phyloP scores from a whole-genome alignment of 305 asterid genomes.

The Rubia tinctorum region DNA sequence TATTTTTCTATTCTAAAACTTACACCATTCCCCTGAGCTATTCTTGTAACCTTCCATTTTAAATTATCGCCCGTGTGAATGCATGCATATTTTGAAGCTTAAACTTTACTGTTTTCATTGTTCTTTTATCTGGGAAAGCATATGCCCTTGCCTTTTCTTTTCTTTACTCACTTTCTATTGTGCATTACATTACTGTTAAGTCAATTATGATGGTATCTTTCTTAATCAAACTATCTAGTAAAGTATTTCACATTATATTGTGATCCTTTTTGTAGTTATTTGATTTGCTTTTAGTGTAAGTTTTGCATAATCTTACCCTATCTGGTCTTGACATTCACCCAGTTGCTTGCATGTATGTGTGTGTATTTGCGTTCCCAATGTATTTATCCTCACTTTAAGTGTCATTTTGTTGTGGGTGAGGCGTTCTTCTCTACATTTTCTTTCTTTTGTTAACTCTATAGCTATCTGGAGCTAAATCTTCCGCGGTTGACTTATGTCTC shows the following conservation, averaged over 20 bases:
- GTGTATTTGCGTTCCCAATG: neutral
- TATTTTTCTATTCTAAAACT: constrained; percentile 5
- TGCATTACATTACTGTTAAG: neutral
- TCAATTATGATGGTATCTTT: neutral
- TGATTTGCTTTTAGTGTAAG: neutral
- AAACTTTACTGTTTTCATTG: neutral
- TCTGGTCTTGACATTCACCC: neutral
- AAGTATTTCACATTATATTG: neutral
- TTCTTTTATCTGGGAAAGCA: neutral
- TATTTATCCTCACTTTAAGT: neutral
- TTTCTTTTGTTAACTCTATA: neutral
- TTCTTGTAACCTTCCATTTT: neutral
- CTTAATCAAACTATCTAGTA: neutral
- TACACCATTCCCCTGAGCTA: neutral
- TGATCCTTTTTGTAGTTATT: neutral
- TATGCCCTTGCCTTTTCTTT: neutral
- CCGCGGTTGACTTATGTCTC: constrained; percentile 1
- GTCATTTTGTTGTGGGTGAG: neutral
- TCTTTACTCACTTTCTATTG: neutral
- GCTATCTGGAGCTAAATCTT: constrained; percentile 14
- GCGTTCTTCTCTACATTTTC: neutral
- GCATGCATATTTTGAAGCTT: neutral
- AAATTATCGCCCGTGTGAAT: neutral
- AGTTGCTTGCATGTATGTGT: neutral
- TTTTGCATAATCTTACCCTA: neutral